These are phyloP conservation scores for Blastobotrys raffinosifermentans DNA, from an alignment of 1,139 yeast genomes.

Conservation along the genomic window DNA sequence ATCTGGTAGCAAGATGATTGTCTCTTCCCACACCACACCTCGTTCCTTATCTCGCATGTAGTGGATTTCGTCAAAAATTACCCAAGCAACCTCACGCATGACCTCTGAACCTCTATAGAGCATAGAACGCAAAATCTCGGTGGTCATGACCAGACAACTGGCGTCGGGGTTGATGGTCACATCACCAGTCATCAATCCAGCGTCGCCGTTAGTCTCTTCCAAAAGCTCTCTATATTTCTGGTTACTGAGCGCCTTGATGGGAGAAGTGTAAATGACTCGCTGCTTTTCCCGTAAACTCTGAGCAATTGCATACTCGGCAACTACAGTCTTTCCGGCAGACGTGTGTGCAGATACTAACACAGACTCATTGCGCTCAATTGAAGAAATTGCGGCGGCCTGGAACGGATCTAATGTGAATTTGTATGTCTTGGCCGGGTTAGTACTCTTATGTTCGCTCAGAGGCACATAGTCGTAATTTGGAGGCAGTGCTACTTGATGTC, in stretches of 20 bases:
- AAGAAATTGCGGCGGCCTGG: slow-evolving; percentile 92
- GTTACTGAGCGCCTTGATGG: slow-evolving; percentile 92
- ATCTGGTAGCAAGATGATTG: slow-evolving; percentile 89
- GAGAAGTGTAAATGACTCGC: slow-evolving; percentile 94
- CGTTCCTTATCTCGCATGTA: slow-evolving; percentile 93
- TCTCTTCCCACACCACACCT: slow-evolving; percentile 99
- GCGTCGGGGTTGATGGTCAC: slow-evolving; percentile 97
- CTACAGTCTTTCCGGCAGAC: slow-evolving; percentile 98
- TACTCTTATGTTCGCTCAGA: slow-evolving; percentile 70
- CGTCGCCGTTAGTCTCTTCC: slow-evolving; percentile 83
- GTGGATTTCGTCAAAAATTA: slow-evolving; percentile 92
- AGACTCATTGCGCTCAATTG: slow-evolving; percentile 91
- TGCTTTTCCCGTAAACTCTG: slow-evolving; percentile 86
- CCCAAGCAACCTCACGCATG: slow-evolving; percentile 96
- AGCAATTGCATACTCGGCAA: slow-evolving; percentile 98
- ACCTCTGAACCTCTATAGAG: slow-evolving; percentile 89
- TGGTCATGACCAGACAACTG: slow-evolving; percentile 95
- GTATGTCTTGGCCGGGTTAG: slow-evolving; percentile 66
- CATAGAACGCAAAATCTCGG: slow-evolving; percentile 92
- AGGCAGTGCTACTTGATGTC: slow-evolving; percentile 97
- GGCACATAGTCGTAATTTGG: slow-evolving; percentile 85
- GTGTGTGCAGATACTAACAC: slow-evolving; percentile 97
- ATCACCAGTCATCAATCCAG: slow-evolving; percentile 97
- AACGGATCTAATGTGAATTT: slow-evolving; percentile 93
- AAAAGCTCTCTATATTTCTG: slow-evolving; percentile 91